Evolutionary conservation across 1,284 basidiomycete genomes (phyloP), one percentile per base, ranked within the genome.

Genomic region (Fomitiporia mediterranea): DNA sequence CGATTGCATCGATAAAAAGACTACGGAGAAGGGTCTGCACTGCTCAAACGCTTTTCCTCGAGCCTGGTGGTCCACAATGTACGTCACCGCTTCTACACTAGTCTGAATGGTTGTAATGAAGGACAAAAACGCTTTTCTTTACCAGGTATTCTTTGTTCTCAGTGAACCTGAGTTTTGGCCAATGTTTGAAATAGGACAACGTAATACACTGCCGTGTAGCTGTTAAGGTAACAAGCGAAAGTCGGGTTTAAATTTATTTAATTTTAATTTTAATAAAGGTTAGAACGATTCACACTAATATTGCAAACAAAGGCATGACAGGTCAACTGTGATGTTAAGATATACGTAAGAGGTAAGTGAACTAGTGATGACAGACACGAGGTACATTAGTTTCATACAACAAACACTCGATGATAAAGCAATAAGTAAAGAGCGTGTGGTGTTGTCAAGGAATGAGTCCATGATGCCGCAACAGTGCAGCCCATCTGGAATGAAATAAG

Each of bases 391-490:
- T 7, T 30, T 48, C 25, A 15, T 38, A 30, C 25, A 48, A n/a
- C 40, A 28, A 7, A 46, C n/a, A 35, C 17, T 21, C 19, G 27
- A 11, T 23, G 42, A 9, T 19, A 38, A 35, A 37, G 17, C 17
- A 32, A 32, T 11, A 15, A 27, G 37, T 5, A 15, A 25, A 46
- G 46, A 15, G 39, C 23, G 1, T 40, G 17, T 35, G 44, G 17
- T 19, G 7, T 13, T 28, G 42, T 71, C 65, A 73, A 40, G 70
- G 61, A 55, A 75, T 70, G 8, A 86, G 72, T 55, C 82, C 84
- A 67, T 86, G 82, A 44, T 77, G 71, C 55, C 81, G 79, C 56
- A 91, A 75, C 58, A 90, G 70, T 53, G 74, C 73, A 51, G 76
- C 78, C 82, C 84, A 89, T 65, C 88, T 90, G 60, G 28, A 55